Conservation (phyloP, 1,284 basidiomycete genomes). For the Pseudozyma tsukubaensis region DNA sequence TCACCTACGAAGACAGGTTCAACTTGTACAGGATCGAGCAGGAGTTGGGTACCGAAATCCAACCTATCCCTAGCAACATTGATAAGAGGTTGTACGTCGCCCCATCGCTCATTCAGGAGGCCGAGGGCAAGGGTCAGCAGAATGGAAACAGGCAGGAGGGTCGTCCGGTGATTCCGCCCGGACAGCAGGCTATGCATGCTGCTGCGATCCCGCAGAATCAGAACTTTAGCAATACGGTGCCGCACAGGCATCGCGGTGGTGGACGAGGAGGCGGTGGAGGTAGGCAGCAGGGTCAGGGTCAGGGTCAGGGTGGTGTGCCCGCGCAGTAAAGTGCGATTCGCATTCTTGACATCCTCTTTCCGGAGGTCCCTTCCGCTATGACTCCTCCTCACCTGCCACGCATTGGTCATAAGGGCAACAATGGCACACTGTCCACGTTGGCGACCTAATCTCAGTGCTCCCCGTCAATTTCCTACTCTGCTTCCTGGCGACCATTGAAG, state of each 20-base stretch:
- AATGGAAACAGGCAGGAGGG: constrained; percentile 63
- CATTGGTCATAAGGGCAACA: no score
- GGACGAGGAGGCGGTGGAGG: constrained; percentile 26
- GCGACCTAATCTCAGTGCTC: no score
- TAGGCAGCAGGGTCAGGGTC: constrained; percentile 16
- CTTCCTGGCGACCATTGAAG: no score
- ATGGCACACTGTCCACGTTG: no score
- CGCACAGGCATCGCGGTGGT: constrained; percentile 51
- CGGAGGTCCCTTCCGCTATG: background rate
- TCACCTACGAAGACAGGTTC: constrained; percentile 90
- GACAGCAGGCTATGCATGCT: constrained; percentile 67
- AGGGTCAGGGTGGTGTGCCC: constrained; percentile 23
- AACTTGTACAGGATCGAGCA: constrained; percentile 98
- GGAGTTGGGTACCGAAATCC: constrained; percentile 97
- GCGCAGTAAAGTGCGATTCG: constrained; percentile 21
- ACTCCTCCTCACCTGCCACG: background rate
- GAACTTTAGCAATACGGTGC: constrained; percentile 65
- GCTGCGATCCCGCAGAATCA: constrained; percentile 63
- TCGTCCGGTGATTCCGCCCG: constrained; percentile 66
- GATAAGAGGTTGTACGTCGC: constrained; percentile 85
- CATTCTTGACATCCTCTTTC: background rate
- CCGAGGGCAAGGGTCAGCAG: constrained; percentile 35
- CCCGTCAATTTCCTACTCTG: no score
- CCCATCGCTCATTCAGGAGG: constrained; percentile 63
- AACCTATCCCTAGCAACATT: constrained; percentile 90